Evolutionary conservation across 305 asterid genomes (phyloP).

Genomic region (Rubia occidens): DNA sequence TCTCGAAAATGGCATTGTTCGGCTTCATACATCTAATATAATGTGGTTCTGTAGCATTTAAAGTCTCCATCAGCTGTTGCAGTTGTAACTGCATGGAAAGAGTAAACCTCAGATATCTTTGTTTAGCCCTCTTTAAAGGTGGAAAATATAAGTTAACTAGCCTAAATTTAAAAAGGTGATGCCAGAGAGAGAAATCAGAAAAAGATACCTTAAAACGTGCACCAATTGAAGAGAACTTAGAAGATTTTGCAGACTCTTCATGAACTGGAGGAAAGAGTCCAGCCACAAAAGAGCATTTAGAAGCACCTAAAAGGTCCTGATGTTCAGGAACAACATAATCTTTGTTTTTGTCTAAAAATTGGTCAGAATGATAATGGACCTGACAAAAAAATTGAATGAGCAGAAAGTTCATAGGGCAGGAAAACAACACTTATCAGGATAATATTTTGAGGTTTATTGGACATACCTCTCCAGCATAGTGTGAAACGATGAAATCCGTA

Average conservation of each 20-base stretch:
- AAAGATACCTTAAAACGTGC: constrained; percentile 84
- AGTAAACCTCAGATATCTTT: constrained; percentile 15
- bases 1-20: constrained; percentile 85
- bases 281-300: constrained; percentile 83
- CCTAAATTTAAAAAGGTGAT: background rate
- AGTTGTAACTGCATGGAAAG: constrained; percentile 75
- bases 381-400: constrained; percentile 33
- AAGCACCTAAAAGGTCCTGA: constrained; percentile 84
- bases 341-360: constrained; percentile 95
- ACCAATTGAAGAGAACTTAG: constrained; percentile 96
- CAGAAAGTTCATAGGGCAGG: constrained; percentile 16
- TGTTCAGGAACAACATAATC: constrained; percentile 95
- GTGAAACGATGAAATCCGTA: constrained; percentile 75
- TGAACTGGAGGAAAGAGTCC: constrained; percentile 85
- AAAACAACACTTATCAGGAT: background rate
- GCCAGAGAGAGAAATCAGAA: constrained; percentile 14
- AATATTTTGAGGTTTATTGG: constrained; percentile 13
- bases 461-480: constrained; percentile 97
- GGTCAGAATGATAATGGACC: constrained; percentile 93
- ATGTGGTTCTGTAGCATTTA: constrained; percentile 94
- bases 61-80: constrained; percentile 86
- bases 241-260: constrained; percentile 81
- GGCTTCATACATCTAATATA: constrained; percentile 97
- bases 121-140: background rate
- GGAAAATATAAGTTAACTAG: background rate